phyloP scores from a whole-genome alignment of 2,329 filamentous ascomycete species.

The Arthrobotrys musiformis region DNA sequence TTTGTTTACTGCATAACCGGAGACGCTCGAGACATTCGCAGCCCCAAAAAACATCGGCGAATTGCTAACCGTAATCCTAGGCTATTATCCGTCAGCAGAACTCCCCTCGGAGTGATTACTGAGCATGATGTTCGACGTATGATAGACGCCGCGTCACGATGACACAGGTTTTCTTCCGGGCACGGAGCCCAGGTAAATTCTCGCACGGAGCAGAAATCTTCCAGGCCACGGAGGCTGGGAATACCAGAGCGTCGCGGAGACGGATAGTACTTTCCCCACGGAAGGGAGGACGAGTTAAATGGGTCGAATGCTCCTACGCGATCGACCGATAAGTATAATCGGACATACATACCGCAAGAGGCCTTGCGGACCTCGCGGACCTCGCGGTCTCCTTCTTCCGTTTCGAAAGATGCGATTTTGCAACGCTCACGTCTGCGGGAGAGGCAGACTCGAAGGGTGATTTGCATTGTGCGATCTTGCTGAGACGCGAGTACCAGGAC shows the following conservation, averaged over 20 bases:
- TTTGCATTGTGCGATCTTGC: conserved; percentile 9
- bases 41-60: conserved; percentile 6
- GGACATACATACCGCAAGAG: conserved; percentile 3
- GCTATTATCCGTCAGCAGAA: neutral
- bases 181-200: conserved; percentile 3
- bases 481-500: conserved; percentile 7
- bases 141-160: neutral
- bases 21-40: conserved; percentile 6
- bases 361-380: neutral
- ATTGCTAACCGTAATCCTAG: conserved; percentile 5
- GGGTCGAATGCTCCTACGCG: neutral
- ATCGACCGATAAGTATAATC: neutral
- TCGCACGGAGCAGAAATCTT: conserved; percentile 6
- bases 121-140: neutral
- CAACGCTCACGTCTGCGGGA: conserved; percentile 7
- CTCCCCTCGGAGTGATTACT: neutral
- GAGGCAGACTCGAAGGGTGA: neutral
- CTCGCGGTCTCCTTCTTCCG: conserved; percentile 3
- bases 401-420: conserved; percentile 2
- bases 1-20: neutral
- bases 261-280: conserved; percentile 6
- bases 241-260: conserved; percentile 11
- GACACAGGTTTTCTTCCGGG: conserved; percentile 3
- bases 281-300: neutral
- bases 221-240: conserved; percentile 10